These are phyloP conservation scores for Oryza coarctata DNA, from an alignment of 176 grass and related monocot species.

Conservation along the genomic window DNA sequence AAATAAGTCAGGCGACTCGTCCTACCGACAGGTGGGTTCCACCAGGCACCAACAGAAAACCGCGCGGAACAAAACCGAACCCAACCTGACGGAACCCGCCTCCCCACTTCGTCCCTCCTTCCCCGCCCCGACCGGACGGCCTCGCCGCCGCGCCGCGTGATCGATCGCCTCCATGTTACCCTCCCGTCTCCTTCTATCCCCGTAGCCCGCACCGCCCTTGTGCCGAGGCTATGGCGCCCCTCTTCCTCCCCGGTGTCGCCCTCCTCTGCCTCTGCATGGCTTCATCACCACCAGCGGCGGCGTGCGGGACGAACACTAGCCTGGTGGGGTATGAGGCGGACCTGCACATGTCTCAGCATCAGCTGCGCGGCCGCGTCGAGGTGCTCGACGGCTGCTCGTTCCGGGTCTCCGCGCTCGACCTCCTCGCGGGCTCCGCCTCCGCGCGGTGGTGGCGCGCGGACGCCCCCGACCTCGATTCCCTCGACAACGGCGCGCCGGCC, in stretches of 20 bases:
- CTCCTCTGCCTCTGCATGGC: constrained; percentile 26
- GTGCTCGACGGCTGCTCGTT: constrained; percentile 90
- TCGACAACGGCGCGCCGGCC: constrained; percentile 47
- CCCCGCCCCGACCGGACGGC: background rate
- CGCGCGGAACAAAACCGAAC: constrained; percentile 10
- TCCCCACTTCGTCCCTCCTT: background rate
- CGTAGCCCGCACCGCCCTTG: background rate
- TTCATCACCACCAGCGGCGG: background rate
- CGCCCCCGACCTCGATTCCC: constrained; percentile 50
- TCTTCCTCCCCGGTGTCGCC: constrained; percentile 15
- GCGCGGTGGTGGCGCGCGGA: constrained; percentile 76
- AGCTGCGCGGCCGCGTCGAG: constrained; percentile 73
- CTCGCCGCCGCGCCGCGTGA: constrained; percentile 29
- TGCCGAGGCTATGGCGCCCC: background rate
- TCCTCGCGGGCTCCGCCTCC: constrained; percentile 69
- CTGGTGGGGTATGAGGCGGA: constrained; percentile 57
- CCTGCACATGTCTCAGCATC: constrained; percentile 86
- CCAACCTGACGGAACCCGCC: constrained; percentile 15
- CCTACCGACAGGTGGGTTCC: constrained; percentile 22
- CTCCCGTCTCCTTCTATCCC: background rate
- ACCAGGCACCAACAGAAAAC: constrained; percentile 27
- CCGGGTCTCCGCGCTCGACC: constrained; percentile 69
- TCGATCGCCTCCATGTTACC: constrained; percentile 40
- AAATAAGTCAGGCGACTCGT: background rate
- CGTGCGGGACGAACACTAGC: constrained; percentile 58